Conservation (phyloP, 768 basidiomycete genomes). For the Leccinum subgranulosum region DNA sequence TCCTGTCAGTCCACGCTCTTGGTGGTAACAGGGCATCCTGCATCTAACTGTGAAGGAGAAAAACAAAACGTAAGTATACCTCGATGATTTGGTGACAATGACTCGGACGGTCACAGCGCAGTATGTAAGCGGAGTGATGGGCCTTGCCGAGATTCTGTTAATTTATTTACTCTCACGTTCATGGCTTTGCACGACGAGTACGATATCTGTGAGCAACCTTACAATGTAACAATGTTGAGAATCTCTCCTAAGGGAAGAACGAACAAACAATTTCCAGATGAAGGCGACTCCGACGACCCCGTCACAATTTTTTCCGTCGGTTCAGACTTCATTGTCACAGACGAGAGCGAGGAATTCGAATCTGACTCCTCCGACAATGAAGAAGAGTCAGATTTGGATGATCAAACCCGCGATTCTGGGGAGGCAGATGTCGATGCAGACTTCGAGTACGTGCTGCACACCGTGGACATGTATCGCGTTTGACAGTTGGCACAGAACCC, state of each 20-base stretch:
- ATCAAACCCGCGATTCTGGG: background rate
- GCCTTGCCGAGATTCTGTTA: no score
- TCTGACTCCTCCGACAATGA: conserved; percentile 12
- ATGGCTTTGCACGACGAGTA: conserved; percentile 14
- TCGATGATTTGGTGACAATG: no score
- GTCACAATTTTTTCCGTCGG: conserved; percentile 1
- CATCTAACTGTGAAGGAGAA: no score
- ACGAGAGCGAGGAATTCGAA: conserved; percentile 3
- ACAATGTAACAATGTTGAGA: conserved; percentile 37
- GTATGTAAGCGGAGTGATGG: background rate
- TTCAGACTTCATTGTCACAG: conserved; percentile 5
- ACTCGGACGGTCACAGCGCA: no score
- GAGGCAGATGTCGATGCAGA: conserved; percentile 19
- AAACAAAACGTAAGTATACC: no score
- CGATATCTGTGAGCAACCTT: conserved; percentile 17
- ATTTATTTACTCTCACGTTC: background rate
- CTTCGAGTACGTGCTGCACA: conserved; percentile 15
- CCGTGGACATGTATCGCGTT: no score
- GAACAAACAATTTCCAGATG: conserved; percentile 18
- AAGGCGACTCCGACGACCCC: background rate
- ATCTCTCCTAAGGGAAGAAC: conserved; percentile 48
- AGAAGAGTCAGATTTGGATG: conserved; percentile 1
- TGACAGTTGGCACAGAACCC: conserved; percentile 43
- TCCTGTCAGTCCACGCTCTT: background rate
- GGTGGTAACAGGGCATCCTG: background rate